Conservation (phyloP, 352 stramenopile species). For the Nothophytophthora sp. region DNA sequence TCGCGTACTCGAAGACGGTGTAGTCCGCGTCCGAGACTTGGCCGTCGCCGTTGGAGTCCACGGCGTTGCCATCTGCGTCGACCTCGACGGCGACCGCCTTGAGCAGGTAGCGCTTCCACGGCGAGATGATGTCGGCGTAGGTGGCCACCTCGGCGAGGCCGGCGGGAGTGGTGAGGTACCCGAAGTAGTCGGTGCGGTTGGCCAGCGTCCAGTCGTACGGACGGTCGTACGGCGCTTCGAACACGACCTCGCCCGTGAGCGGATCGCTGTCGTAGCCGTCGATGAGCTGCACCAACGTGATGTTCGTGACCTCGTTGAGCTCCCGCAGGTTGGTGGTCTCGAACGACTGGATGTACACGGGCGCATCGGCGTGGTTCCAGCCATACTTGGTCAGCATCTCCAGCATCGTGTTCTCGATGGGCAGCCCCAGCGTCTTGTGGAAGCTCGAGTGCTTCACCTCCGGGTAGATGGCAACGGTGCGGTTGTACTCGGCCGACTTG, state of each 20-base stretch:
- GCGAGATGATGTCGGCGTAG: slow-evolving; percentile 72
- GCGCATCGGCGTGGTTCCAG: slow-evolving; percentile 66
- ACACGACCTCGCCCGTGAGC: slow-evolving; percentile 51
- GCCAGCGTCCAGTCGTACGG: slow-evolving; percentile 73
- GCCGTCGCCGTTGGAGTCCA: slow-evolving; percentile 70
- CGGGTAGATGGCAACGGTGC: slow-evolving; percentile 83
- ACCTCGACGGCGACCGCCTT: slow-evolving; percentile 47
- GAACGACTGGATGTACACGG: slow-evolving; percentile 79
- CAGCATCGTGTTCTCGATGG: slow-evolving; percentile 80
- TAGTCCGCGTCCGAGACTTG: slow-evolving; percentile 62
- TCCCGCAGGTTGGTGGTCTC: slow-evolving; percentile 73
- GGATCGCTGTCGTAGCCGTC: slow-evolving; percentile 56
- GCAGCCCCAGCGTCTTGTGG: slow-evolving; percentile 63
- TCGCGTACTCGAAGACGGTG: slow-evolving; percentile 37
- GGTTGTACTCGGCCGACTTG: slow-evolving; percentile 58
- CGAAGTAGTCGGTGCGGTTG: slow-evolving; percentile 53
- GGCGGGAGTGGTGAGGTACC: slow-evolving; percentile 51
- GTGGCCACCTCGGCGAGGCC: slow-evolving; percentile 65
- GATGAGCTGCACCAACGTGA: slow-evolving; percentile 85
- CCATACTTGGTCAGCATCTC: slow-evolving; percentile 62
- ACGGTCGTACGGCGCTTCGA: slow-evolving; percentile 38
- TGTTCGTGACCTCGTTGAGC: slow-evolving; percentile 59
- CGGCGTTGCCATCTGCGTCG: slow-evolving; percentile 35
- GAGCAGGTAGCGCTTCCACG: slow-evolving; percentile 84
- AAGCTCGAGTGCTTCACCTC: slow-evolving; percentile 90